A percentile compares a stretch with the other conserved stretches of the same genome.
Evolutionary conservation across 75 land plant species (phyloP).

Genomic region (Adiantum capillusveneris): DNA sequence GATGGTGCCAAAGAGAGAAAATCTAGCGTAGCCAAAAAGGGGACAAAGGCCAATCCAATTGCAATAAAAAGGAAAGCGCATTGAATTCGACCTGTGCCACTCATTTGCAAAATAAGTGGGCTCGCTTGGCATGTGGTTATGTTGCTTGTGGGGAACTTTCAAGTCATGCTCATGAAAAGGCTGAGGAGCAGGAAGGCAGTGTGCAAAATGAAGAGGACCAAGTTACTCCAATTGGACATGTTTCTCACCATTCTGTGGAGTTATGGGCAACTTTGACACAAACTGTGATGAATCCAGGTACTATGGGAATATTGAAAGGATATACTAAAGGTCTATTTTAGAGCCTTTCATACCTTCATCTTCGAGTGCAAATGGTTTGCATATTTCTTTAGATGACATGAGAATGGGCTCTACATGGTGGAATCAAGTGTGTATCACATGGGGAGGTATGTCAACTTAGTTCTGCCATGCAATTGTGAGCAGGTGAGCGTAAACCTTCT

Average conservation of each 20-base stretch:
- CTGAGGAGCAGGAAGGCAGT: background rate
- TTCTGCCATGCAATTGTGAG: too few relatives aligned
- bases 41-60: conserved; percentile 41
- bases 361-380: too few relatives aligned
- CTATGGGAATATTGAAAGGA: too few relatives aligned
- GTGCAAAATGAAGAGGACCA: conserved; percentile 12
- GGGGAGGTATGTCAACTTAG: too few relatives aligned
- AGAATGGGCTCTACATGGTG: too few relatives aligned
- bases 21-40: conserved; percentile 26
- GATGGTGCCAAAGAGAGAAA: conserved; percentile 33
- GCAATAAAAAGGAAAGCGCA: conserved; percentile 35
- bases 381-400: too few relatives aligned
- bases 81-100: conserved; percentile 1
- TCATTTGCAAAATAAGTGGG: conserved; percentile 33
- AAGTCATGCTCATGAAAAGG: background rate
- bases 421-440: too few relatives aligned
- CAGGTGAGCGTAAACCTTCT: too few relatives aligned
- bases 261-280: too few relatives aligned
- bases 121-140: conserved; percentile 76
- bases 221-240: conserved; percentile 37
- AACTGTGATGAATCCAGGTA: too few relatives aligned
- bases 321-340: too few relatives aligned
- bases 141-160: conserved; percentile 44
- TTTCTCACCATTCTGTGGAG: conserved; percentile 50
- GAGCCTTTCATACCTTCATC: too few relatives aligned